Evolutionary conservation across 768 basidiomycete species (phyloP).

Genomic region (Suillus cothurnatus): DNA sequence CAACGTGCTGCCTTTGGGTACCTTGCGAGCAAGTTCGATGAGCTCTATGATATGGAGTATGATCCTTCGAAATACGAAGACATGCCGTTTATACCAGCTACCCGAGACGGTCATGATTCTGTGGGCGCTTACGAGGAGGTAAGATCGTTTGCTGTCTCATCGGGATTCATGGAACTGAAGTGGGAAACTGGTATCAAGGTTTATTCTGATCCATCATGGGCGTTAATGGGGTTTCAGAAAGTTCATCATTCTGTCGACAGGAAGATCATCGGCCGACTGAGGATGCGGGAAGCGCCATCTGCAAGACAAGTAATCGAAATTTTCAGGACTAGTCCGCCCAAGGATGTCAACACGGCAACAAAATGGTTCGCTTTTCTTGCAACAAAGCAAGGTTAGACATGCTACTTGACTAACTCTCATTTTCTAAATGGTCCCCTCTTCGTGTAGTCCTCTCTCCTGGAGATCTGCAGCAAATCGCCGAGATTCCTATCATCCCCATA

Average conservation of each 20-base stretch:
- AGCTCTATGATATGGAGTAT: conserved; percentile 54
- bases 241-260: conserved; percentile 50
- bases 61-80: conserved; percentile 50
- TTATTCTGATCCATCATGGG: conserved; percentile 63
- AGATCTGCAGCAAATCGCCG: conserved; percentile 56
- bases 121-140: conserved; percentile 71
- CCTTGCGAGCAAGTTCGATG: conserved; percentile 67
- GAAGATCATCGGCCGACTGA: conserved; percentile 57
- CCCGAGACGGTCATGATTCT: conserved; percentile 45
- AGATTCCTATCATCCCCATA: conserved; percentile 65
- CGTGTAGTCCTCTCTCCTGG: conserved; percentile 52
- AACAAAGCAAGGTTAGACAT: conserved; percentile 47
- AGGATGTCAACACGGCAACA: conserved; percentile 48
- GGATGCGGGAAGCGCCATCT: conserved; percentile 66
- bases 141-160: conserved; percentile 16
- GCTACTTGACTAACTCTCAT: neutral
- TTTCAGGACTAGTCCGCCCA: conserved; percentile 55
- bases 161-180: neutral
- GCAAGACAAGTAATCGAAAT: conserved; percentile 54
- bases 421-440: conserved; percentile 4
- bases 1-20: conserved; percentile 71
- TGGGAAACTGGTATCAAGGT: conserved; percentile 45
- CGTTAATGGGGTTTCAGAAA: conserved; percentile 68
- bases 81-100: conserved; percentile 76
- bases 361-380: conserved; percentile 68